Base-by-base conservation (phyloP, 2,329 filamentous ascomycete genomes). In the Dactylonectria macrodidyma region DNA sequence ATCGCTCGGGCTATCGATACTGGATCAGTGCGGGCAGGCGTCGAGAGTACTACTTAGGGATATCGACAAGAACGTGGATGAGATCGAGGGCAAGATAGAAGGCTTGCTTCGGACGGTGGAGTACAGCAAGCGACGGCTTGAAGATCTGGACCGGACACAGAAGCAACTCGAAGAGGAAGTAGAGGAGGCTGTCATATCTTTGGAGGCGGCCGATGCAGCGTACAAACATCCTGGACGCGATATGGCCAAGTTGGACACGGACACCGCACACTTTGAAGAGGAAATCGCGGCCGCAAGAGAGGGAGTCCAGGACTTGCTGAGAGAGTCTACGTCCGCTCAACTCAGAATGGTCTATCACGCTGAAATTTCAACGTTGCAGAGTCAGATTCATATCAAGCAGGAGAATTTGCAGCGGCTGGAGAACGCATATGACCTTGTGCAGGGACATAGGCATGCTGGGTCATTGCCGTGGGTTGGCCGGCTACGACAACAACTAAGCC, bases 1-100 rank as follows among this genome's bases (percentile, higher is more conserved):
- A 19, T 68, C 71, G 1, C 71, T 75, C 1, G 72, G 72, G 6
- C 51, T 75, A 7, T 69, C 70, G 1, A 65, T 69, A 10, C n/a
- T 74, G 4, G 69, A 75, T 38, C 46, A 63, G 0, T 74, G 65
- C 30, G 62, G n/a, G 0, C 22, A 63, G 1, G 47, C 68, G 6
- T 66, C 67, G 10, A 71, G 11, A 4, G 8, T 50, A 1, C n/a
- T 72, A 3, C 64, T 75, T 26, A 65, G 58, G 14, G 24, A 63
- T 2, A 30, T 74, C 1, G 60, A 73, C 6, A 34, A 11, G 0
- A 19, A 67, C 3, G 10, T 56, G 9, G 11, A 36, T 4, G 11
- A 22, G 11, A 9, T 68, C 1, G 6, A 56, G 12, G 1, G 4
- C 1, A 60, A 56, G 1, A 5, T 66, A 2, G 46, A 71, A 33